phyloP scores from a whole-genome alignment of 257 asterid species.

The Nicotiana tabacum region DNA sequence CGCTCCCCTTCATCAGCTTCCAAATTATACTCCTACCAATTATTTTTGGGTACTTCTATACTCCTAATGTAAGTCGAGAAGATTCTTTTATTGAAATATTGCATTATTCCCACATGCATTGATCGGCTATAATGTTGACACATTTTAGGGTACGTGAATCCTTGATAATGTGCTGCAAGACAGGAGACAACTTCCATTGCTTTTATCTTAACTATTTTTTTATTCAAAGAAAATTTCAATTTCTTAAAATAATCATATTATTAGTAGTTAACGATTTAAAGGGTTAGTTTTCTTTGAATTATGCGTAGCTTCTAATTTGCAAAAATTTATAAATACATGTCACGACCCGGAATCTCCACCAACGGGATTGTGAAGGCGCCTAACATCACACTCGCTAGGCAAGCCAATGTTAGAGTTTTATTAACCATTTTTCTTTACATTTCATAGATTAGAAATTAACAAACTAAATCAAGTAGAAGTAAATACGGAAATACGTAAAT shows the following conservation, averaged over 20 bases:
- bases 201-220: not conserved
- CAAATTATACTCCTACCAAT: no score
- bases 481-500: no score
- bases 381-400: no score
- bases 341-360: no score
- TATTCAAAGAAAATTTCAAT: not conserved
- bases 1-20: no score
- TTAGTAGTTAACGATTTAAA: not conserved
- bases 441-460: no score
- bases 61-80: not conserved
- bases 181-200: not conserved
- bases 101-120: not conserved
- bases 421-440: no score
- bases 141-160: not conserved
- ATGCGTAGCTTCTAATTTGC: not conserved
- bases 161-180: not conserved
- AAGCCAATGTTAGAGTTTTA: no score
- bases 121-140: not conserved
- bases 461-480: no score
- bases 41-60: not conserved
- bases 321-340: no score
- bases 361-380: no score
- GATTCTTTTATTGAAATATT: not conserved
- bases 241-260: not conserved
- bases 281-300: not conserved